A percentile compares a stretch with the other conserved stretches of the same genome.
phyloP scores from a whole-genome alignment of 208 protist species.

The Acanthamoeba royreba region DNA sequence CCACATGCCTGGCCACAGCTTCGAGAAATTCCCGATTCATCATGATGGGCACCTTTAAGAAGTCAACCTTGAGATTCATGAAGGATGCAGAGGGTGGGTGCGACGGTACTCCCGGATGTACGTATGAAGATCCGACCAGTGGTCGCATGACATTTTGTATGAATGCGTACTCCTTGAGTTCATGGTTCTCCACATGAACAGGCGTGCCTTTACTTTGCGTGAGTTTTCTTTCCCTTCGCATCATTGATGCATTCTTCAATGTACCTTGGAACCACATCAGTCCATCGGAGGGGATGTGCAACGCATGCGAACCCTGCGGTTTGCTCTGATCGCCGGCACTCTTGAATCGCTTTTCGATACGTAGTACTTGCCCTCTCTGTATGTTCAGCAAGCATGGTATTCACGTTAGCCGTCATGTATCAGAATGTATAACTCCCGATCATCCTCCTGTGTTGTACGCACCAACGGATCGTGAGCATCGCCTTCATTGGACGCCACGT shows the following conservation, averaged over 20 bases:
- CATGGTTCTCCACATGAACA: constrained; percentile 22
- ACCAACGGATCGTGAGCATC: neutral
- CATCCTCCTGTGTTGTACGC: too few species aligned
- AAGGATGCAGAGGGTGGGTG: neutral
- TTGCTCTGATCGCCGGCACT: neutral
- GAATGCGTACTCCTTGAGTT: constrained; percentile 45
- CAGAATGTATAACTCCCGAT: too few species aligned
- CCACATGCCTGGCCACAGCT: neutral
- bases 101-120: neutral
- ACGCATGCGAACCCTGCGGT: neutral
- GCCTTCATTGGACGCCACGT: neutral
- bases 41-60: neutral
- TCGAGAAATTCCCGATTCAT: neutral
- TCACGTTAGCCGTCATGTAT: too few species aligned
- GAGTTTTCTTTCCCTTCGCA: too few species aligned
- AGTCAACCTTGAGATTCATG: neutral
- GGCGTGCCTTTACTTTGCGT: constrained; percentile 34
- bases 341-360: constrained; percentile 30
- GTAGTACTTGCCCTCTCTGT: constrained; percentile 29
- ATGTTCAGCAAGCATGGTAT: too few species aligned
- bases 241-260: too few species aligned
- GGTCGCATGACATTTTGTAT: constrained; percentile 42
- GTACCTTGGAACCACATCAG: constrained; percentile 47
- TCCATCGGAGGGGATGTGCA: constrained; percentile 38
- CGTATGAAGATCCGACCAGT: neutral